These are phyloP conservation scores for Penicillium riverlandense DNA, from an alignment of 495 filamentous ascomycete species.

Conservation along the genomic window DNA sequence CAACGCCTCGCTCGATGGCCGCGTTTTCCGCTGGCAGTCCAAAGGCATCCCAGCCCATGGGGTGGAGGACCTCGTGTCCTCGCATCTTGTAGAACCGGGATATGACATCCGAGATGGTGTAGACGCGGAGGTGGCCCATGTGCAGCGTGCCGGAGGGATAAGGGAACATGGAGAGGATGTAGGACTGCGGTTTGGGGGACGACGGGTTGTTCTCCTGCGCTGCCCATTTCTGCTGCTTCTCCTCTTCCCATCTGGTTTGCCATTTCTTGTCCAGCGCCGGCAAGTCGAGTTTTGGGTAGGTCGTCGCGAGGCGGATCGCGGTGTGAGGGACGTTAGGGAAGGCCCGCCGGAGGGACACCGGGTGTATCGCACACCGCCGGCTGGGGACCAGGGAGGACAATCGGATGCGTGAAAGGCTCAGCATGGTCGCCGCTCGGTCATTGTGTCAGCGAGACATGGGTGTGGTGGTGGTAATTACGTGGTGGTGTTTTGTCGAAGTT, in stretches of 20 bases:
- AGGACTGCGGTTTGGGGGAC: constrained; percentile 48
- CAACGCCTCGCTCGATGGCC: constrained; percentile 76
- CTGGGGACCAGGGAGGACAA: constrained; percentile 16
- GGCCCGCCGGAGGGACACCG: neutral
- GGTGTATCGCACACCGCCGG: constrained; percentile 10
- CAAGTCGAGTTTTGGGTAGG: constrained; percentile 47
- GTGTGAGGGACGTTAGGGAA: constrained; percentile 1
- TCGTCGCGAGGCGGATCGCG: constrained; percentile 16
- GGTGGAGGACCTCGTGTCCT: constrained; percentile 70
- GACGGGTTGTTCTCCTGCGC: constrained; percentile 2
- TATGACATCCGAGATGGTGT: constrained; percentile 83
- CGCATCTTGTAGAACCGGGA: constrained; percentile 71
- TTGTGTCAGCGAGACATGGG: constrained; percentile 1
- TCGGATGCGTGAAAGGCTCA: constrained; percentile 21
- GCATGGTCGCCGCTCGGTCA: constrained; percentile 20
- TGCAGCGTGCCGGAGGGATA: constrained; percentile 89
- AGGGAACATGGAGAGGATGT: constrained; percentile 87
- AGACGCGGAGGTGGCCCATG: constrained; percentile 81
- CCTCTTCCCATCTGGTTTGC: constrained; percentile 47
- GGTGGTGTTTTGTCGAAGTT: neutral
- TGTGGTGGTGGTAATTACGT: too few relatives aligned
- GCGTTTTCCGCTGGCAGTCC: constrained; percentile 89
- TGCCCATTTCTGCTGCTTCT: too few relatives aligned
- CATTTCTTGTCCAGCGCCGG: constrained; percentile 67
- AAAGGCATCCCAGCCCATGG: constrained; percentile 94